A percentile compares a stretch with the other conserved stretches of the same genome.
phyloP scores from a whole-genome alignment of 2,329 filamentous ascomycete genomes.

The Claviceps spartinae region DNA sequence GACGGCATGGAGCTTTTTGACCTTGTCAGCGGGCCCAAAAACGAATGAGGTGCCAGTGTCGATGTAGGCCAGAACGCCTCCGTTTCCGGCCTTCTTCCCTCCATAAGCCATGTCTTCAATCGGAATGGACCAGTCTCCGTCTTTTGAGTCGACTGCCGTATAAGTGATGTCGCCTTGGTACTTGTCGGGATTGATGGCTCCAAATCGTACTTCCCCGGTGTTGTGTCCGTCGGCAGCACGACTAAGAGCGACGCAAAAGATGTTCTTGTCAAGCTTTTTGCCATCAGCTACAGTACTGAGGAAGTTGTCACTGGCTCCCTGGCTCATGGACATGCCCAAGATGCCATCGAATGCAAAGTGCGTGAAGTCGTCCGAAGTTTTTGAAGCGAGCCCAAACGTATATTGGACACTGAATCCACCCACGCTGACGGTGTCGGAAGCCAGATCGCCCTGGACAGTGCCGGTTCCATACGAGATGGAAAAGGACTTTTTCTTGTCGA shows the following conservation, averaged over 20 bases:
- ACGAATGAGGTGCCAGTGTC: constrained; percentile 77
- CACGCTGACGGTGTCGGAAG: constrained; percentile 52
- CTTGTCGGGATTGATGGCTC: constrained; percentile 50
- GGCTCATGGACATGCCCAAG: constrained; percentile 57
- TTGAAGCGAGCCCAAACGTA: constrained; percentile 58
- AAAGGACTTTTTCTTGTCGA: constrained; percentile 41
- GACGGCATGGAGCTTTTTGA: constrained; percentile 50
- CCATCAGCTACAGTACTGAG: constrained; percentile 46
- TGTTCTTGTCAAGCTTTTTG: constrained; percentile 44
- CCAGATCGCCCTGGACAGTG: constrained; percentile 51
- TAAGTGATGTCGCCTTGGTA: constrained; percentile 59
- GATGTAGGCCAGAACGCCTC: constrained; percentile 51
- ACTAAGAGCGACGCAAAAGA: constrained; percentile 60
- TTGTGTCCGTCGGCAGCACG: constrained; percentile 51
- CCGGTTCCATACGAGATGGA: constrained; percentile 66
- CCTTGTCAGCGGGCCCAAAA: constrained; percentile 55
- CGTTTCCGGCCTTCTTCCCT: constrained; percentile 43
- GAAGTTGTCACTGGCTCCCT: constrained; percentile 49
- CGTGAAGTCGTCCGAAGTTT: constrained; percentile 59
- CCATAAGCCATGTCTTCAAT: constrained; percentile 53
- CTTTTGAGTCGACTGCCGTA: constrained; percentile 33
- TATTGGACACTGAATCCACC: constrained; percentile 51
- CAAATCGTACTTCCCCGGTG: constrained; percentile 68
- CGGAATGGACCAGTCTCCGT: constrained; percentile 58
- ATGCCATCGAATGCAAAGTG: constrained; percentile 82